Evolutionary conservation across 2,329 filamentous ascomycete genomes (phyloP), one percentile per base, ranked within the genome.

Genomic region (Rutstroemia sp.): DNA sequence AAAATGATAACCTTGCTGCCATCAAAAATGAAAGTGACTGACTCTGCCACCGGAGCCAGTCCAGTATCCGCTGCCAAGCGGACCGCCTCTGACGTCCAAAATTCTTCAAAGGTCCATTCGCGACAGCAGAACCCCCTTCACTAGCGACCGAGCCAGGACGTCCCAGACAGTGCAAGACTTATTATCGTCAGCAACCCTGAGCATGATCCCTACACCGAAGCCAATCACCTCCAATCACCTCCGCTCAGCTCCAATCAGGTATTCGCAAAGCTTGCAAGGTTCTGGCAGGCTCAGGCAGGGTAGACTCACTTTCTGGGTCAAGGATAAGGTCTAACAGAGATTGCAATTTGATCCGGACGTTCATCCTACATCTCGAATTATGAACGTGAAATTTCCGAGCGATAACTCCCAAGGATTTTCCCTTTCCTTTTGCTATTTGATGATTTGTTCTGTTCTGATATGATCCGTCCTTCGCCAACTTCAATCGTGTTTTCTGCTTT

Each of bases 331-430:
- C 12, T 19, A 4, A n/a, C 38, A 23, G 42, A 48, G 44, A 54
- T 49, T 54, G n/a, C 52, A n/a, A 38, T 47, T 54, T 48, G 52
- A 39, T 27, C 42, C 30, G 47, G 21, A 30, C n/a, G 19, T 48
- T 54, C 51, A 53, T 48, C 52, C 52, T 49, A 49, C 52, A 54
- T 53, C 41, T 60, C 50, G 23, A 52, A 41, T 41, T 39, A 19
- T 54, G 42, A 54, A 27, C 25, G 38, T 49, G 52, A 54, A 54
- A 49, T 49, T 14, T 41, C 44, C 44, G 30, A 41, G 7, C 18
- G 14, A n/a, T 10, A 48, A 27, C 10, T 8, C 23, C 14, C 44
- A 8, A 39, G 30, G 30, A 41, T 42, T 42, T 34, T 41, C 19
- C 34, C 41, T 49, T 49, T 49, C 44, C 12, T 54, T 30, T 34